Conservation (phyloP, 345 rosid species). For the Populus deltoides region DNA sequence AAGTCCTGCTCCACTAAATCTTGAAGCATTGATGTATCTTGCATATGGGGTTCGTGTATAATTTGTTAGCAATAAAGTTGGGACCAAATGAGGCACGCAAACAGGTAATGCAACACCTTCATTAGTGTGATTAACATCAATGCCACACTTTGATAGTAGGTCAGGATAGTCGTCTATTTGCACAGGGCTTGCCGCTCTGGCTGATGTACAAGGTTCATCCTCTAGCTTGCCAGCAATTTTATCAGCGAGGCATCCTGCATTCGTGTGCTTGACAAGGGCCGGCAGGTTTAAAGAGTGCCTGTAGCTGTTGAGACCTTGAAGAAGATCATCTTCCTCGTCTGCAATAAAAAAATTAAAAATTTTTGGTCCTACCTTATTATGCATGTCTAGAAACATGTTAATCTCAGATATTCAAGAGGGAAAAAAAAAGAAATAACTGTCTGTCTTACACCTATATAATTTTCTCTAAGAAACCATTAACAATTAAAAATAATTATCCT, state of each 20-base stretch:
- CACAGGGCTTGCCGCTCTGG: conserved; percentile 19
- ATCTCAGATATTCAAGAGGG: too few species aligned
- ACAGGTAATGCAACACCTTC: conserved; percentile 63
- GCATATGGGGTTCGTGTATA: conserved; percentile 57
- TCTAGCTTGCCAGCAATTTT: conserved; percentile 51
- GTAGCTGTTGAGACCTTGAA: conserved; percentile 28
- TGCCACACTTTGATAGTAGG: conserved; percentile 48
- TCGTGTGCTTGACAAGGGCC: conserved; percentile 42
- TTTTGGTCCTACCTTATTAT: neutral
- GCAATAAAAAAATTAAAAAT: neutral
- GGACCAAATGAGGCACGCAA: conserved; percentile 55
- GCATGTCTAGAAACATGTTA: too few species aligned
- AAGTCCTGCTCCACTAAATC: conserved; percentile 54
- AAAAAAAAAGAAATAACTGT: too few species aligned
- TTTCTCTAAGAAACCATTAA: too few species aligned
- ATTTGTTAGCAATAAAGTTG: conserved; percentile 62
- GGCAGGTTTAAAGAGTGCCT: conserved; percentile 45
- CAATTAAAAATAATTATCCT: too few species aligned
- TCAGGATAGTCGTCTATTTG: conserved; percentile 42
- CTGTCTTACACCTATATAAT: too few species aligned
- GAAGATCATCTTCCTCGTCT: conserved; percentile 49
- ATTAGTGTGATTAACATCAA: conserved; percentile 47
- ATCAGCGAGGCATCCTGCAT: conserved; percentile 65
- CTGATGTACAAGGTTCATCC: conserved; percentile 46
- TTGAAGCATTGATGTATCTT: conserved; percentile 54